Conservation (phyloP, 2,329 filamentous ascomycete genomes). For the Pseudogymnoascus sp. region DNA sequence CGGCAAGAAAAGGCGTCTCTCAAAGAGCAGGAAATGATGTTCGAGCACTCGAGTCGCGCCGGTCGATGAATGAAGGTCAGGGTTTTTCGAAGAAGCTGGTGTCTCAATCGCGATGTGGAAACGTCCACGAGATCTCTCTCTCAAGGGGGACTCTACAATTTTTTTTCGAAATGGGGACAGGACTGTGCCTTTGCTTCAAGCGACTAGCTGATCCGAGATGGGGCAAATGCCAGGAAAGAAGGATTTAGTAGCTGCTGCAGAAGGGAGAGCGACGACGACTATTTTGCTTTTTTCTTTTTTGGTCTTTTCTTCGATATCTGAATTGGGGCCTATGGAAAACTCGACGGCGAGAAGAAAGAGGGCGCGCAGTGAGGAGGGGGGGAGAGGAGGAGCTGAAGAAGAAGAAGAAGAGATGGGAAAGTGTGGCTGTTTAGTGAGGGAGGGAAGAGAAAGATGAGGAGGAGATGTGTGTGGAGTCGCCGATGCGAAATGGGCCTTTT, state of each 20-base stretch:
- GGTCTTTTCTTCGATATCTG: neutral
- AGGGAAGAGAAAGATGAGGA: neutral
- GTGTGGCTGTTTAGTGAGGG: conserved; percentile 5
- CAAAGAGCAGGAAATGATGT: neutral
- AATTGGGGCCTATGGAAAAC: neutral
- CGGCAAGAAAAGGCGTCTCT: neutral
- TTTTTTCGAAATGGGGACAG: neutral
- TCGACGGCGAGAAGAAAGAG: neutral
- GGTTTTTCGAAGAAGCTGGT: neutral
- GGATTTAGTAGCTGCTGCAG: neutral
- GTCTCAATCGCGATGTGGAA: neutral
- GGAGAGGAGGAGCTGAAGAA: neutral
- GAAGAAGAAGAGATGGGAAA: neutral
- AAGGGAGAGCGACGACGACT: neutral
- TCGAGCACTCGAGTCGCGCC: conserved; percentile 6
- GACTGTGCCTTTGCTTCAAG: neutral
- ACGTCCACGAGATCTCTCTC: neutral
- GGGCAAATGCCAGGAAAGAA: neutral
- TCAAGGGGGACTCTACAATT: neutral
- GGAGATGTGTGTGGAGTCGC: conserved; percentile 1
- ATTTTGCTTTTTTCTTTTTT: neutral
- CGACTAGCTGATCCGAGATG: neutral
- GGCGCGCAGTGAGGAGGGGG: neutral
- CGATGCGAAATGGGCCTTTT: neutral
- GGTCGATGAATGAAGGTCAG: conserved; percentile 6